A percentile compares a stretch with the other conserved stretches of the same genome.
Evolutionary conservation across 2,329 filamentous ascomycete species (phyloP).

Genomic region (Calonectria pauciramosa): DNA sequence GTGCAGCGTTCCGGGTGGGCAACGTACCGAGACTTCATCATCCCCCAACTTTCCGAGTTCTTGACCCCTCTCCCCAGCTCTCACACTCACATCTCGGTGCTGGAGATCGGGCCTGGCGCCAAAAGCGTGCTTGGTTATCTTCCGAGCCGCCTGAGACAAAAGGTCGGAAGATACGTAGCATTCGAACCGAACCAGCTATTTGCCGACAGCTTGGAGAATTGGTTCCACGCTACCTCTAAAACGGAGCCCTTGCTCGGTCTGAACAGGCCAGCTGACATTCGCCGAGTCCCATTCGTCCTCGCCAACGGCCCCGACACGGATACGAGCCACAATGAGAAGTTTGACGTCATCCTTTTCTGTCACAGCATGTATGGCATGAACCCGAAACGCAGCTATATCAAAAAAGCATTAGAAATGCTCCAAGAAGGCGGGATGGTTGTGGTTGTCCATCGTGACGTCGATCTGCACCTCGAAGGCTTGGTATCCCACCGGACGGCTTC

Average conservation of each 20-base stretch:
- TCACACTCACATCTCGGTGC: conserved; percentile 60
- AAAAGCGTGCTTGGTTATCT: conserved; percentile 66
- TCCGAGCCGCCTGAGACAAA: conserved; percentile 55
- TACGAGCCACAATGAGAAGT: conserved; percentile 53
- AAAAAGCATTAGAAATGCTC: conserved; percentile 63
- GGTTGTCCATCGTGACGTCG: conserved; percentile 67
- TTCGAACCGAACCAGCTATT: conserved; percentile 67
- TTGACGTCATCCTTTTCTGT: conserved; percentile 71
- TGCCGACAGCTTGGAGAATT: conserved; percentile 58
- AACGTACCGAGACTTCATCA: conserved; percentile 65
- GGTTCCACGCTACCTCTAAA: conserved; percentile 50
- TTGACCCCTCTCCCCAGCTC: conserved; percentile 58
- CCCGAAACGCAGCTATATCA: conserved; percentile 60
- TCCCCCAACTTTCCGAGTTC: conserved; percentile 61
- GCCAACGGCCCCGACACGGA: conserved; percentile 36
- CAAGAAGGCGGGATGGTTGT: conserved; percentile 60
- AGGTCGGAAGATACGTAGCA: conserved; percentile 65
- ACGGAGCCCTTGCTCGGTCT: conserved; percentile 56
- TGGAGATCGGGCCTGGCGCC: conserved; percentile 73
- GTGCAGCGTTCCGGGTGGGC: conserved; percentile 49
- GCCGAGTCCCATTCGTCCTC: conserved; percentile 54
- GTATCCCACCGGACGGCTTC: conserved; percentile 61
- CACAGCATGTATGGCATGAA: conserved; percentile 75
- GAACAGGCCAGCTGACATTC: conserved; percentile 54
- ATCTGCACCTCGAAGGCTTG: conserved; percentile 61